Evolutionary conservation across 169 alveolate species (phyloP), one percentile per base, ranked within the genome.

Genomic region (Eimeria maxima): DNA sequence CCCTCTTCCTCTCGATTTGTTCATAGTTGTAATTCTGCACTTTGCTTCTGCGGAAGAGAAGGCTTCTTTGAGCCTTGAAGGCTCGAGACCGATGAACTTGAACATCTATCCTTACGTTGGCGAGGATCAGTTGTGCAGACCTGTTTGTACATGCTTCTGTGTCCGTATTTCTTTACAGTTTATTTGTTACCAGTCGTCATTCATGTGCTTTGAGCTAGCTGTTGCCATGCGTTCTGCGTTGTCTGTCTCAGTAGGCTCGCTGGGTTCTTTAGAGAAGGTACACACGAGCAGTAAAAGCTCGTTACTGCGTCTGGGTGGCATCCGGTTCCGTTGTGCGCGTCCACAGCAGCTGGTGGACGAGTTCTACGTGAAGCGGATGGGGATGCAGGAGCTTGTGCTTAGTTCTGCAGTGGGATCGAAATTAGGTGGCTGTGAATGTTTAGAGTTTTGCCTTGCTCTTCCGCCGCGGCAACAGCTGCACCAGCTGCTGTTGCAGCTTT

Each of bases 321-420:
- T 91, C 71, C 90, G 95, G 18, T 47, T 91, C 60, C 95, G 95
- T 38, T 80, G 90, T 67, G 14, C 14, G 81, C 50, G 74, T 55
- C 73, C 95, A 7, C 95, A 80, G 69, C 90, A 76, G 90, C 83
- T 91, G 83, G 95, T 81, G 55, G 95, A 91, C 10, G 95, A 91
- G 65, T 91, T 91, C 67, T 91, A 91, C 91, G 90, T 91, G 38
- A 80, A 81, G 69, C 90, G 95, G 47, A 71, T 91, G 53, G 95
- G 95, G 45, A 91, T 91, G 95, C 69, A 74, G 91, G 78, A 73
- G 84, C 83, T 91, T 74, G 45, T 42, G 57, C 95, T 81, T 11
- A 57, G 78, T 44, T 90, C 60, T 63, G 45, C 78, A 67, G 78
- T 22, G 90, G 80, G 80, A 5, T 6, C 76, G 33, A 33, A 24